These are phyloP conservation scores for Penicillium lividum DNA, from an alignment of 495 filamentous ascomycete species.

Conservation along the genomic window DNA sequence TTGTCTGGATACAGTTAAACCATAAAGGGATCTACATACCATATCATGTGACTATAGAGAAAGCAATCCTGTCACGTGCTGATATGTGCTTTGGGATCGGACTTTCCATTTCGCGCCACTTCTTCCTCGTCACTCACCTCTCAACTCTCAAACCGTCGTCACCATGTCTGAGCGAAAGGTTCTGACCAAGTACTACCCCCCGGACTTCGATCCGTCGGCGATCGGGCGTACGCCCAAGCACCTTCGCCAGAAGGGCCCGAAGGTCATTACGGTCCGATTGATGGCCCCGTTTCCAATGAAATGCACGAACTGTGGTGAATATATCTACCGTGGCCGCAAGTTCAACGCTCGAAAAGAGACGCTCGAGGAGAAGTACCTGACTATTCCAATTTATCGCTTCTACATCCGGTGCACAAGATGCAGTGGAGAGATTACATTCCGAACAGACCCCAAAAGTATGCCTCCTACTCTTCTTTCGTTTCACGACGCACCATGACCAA, in stretches of 20 bases:
- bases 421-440: conserved; percentile 86
- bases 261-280: conserved; percentile 85
- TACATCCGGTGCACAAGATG: conserved; percentile 95
- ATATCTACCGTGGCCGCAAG: conserved; percentile 94
- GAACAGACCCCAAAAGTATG: conserved; percentile 87
- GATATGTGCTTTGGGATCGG: conserved; percentile 1
- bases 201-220: conserved; percentile 93
- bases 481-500: neutral
- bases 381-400: conserved; percentile 88
- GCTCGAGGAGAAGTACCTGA: conserved; percentile 86
- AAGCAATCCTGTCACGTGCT: conserved; percentile 11
- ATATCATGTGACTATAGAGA: neutral
- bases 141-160: conserved; percentile 7
- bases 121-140: neutral
- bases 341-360: conserved; percentile 98
- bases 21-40: neutral
- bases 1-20: neutral
- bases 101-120: conserved; percentile 1
- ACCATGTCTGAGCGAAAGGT: conserved; percentile 95
- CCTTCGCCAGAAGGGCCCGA: conserved; percentile 60
- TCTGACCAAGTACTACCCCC: conserved; percentile 83
- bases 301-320: conserved; percentile 85
- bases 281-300: conserved; percentile 98
- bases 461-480: neutral
- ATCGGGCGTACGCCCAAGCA: conserved; percentile 74